Conservation (phyloP, 2,329 filamentous ascomycete genomes). For the Drechslerella dactyloides region DNA sequence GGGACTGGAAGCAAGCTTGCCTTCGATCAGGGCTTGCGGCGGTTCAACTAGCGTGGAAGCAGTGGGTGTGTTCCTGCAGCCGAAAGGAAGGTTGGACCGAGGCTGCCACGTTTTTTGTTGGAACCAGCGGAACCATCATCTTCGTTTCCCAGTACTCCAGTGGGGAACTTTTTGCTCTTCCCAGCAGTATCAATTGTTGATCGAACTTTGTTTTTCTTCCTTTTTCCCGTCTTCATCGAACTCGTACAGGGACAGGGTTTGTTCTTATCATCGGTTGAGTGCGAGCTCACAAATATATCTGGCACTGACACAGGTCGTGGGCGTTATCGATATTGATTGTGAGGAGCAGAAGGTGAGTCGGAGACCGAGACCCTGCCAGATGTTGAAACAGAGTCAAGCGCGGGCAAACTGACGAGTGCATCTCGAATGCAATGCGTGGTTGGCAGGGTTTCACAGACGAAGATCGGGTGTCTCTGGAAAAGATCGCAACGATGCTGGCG, state of each 20-base stretch:
- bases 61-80: conserved; percentile 51
- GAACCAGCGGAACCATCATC: conserved; percentile 3
- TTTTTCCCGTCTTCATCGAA: neutral
- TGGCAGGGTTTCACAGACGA: conserved; percentile 63
- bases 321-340: conserved; percentile 82
- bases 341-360: conserved; percentile 60
- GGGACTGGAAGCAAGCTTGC: conserved; percentile 17
- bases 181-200: neutral
- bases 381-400: conserved; percentile 63
- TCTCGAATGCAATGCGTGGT: conserved; percentile 7
- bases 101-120: conserved; percentile 50
- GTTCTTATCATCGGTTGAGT: conserved; percentile 24
- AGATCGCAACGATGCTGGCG: conserved; percentile 68
- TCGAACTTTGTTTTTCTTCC: neutral
- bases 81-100: conserved; percentile 52
- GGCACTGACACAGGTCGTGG: conserved; percentile 63
- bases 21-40: conserved; percentile 55
- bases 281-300: conserved; percentile 34
- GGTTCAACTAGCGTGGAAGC: no score
- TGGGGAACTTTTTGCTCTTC: conserved; percentile 4
- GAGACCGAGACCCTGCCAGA: conserved; percentile 53
- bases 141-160: neutral
- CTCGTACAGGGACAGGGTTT: conserved; percentile 29
- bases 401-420: conserved; percentile 19
- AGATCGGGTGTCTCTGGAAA: conserved; percentile 71